These are phyloP conservation scores for Aaosphaeria pasadenensis DNA, from an alignment of 2,329 filamentous ascomycete genomes.

Conservation along the genomic window DNA sequence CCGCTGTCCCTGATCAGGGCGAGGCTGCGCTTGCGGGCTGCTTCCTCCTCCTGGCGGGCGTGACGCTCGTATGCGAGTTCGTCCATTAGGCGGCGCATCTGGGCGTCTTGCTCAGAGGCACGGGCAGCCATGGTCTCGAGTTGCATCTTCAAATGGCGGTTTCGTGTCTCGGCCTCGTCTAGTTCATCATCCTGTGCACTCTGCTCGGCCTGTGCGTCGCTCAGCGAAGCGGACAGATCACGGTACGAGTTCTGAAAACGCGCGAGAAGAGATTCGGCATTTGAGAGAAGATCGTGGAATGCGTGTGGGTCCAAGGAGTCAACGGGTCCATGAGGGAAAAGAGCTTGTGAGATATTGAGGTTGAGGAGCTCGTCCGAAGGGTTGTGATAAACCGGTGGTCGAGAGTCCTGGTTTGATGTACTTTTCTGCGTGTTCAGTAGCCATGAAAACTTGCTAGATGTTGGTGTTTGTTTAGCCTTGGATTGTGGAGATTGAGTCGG, in stretches of 20 bases:
- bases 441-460: constrained; percentile 35
- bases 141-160: constrained; percentile 58
- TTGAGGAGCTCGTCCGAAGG: constrained; percentile 50
- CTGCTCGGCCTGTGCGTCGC: constrained; percentile 53
- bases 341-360: constrained; percentile 52
- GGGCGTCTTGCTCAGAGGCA: constrained; percentile 54
- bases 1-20: constrained; percentile 19
- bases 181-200: constrained; percentile 59
- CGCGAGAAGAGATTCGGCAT: constrained; percentile 54
- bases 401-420: constrained; percentile 16
- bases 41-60: constrained; percentile 33
- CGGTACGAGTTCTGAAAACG: constrained; percentile 58
- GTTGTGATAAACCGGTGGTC: constrained; percentile 34
- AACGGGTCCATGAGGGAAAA: constrained; percentile 52
- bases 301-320: constrained; percentile 51
- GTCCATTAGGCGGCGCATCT: constrained; percentile 42
- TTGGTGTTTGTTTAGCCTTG: constrained; percentile 3
- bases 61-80: constrained; percentile 33
- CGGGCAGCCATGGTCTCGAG: constrained; percentile 58
- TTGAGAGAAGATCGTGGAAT: constrained; percentile 55
- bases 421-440: constrained; percentile 35
- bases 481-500: constrained; percentile 16
- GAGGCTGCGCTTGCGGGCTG: constrained; percentile 28
- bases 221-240: constrained; percentile 39
- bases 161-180: constrained; percentile 57